Base-by-base conservation (phyloP, 2,329 filamentous ascomycete species). In the Hypoxylon sp. region DNA sequence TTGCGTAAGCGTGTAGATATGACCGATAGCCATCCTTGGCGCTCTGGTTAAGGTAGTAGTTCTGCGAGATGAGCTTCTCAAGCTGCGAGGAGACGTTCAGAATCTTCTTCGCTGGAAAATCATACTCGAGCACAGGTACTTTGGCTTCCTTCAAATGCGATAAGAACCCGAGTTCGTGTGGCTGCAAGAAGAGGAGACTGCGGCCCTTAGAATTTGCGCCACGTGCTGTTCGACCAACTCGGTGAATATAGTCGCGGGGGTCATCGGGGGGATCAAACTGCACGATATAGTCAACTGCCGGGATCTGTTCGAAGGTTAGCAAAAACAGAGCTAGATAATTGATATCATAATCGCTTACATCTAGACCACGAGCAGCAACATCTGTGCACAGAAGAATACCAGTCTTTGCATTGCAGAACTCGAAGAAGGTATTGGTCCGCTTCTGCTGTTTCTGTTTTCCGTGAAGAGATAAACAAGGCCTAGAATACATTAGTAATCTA, bases 381-480 rank as follows among this genome's bases (percentile, higher is more conserved):
- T 99, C 96, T 0, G 96, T 99, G 82, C 94, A 98, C 73, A 99
- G 96, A 59, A 99, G 82, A 0, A 93, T 97, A 23, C 95, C 96
- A 72, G 92, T 89, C 72, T 90, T 90, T 3, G 77, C 91, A 75
- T 94, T 94, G 77, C 89, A 91, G 79, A 99, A 99, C 79, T 98
- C 95, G 80, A 98, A 99, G 80, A 99, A 99, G 0, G 94, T 97
- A 78, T 97, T 97, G 23, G 96, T 99, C n/a, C 96, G 92, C 81
- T 97, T 97, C 81, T 98, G 94, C 81, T 99, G 96, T 82, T 99
- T 99, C 82, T 97, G 93, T 82, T 99, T 98, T 73, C 94, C 96
- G 77, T 94, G 91, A 1, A 94, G 82, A 72, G 91, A 90, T 25
- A 94, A 84, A 23, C 73, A 74, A 46, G 75, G 75, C 34, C 70